Percentiles rank a stretch among this genome's conserved stretches.
These are phyloP conservation scores for Irpex sp. DNA, from an alignment of 1,284 basidiomycete genomes.

Conservation along the genomic window DNA sequence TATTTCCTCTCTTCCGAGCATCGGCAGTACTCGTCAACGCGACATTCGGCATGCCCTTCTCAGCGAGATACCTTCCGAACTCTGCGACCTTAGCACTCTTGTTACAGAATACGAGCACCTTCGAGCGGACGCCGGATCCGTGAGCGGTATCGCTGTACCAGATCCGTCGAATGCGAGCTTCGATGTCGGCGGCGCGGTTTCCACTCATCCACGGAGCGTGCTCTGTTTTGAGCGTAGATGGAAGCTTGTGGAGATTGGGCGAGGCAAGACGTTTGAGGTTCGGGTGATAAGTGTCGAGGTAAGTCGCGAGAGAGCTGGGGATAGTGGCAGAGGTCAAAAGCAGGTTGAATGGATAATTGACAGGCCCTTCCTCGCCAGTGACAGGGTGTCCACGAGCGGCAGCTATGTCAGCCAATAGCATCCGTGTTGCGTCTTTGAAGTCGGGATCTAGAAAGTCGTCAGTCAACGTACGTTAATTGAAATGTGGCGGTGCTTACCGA, in stretches of 20 bases:
- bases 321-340: slow-evolving; percentile 87
- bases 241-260: slow-evolving; percentile 76
- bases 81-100: slow-evolving; percentile 63
- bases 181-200: slow-evolving; percentile 75
- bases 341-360: slow-evolving; percentile 70
- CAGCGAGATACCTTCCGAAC: slow-evolving; percentile 52
- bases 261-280: slow-evolving; percentile 67
- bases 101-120: slow-evolving; percentile 82
- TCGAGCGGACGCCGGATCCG: slow-evolving; percentile 38
- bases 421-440: slow-evolving; percentile 69
- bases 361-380: slow-evolving; percentile 22
- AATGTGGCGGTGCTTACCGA: slow-evolving; percentile 47
- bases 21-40: slow-evolving; percentile 57
- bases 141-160: slow-evolving; percentile 66
- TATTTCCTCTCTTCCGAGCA: slow-evolving; percentile 59
- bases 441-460: slow-evolving; percentile 56
- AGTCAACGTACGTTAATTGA: neutral
- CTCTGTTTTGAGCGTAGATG: slow-evolving; percentile 64
- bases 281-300: slow-evolving; percentile 63
- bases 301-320: slow-evolving; percentile 68
- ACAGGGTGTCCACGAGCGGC: slow-evolving; percentile 54
- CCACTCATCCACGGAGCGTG: slow-evolving; percentile 76
- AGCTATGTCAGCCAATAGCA: slow-evolving; percentile 66
- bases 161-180: slow-evolving; percentile 65
- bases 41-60: slow-evolving; percentile 63